Evolutionary conservation across 805 yeast genomes (phyloP).

Genomic region (Priceomyces melissophilus): DNA sequence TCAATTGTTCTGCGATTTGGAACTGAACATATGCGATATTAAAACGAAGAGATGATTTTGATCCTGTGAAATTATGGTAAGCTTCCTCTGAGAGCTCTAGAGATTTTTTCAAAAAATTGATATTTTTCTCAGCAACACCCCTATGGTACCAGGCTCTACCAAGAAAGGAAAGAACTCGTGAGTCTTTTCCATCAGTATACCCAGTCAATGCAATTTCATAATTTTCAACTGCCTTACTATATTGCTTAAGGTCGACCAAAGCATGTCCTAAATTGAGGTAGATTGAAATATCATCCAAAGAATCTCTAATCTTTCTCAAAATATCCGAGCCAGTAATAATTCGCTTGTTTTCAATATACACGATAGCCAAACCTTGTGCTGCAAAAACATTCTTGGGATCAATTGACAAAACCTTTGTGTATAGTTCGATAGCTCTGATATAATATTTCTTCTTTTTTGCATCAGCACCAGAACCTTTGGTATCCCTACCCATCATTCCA

Average conservation of each 20-base stretch:
- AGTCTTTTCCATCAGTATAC: constrained; percentile 60
- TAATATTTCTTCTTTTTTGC: constrained; percentile 69
- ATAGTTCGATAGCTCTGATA: constrained; percentile 87
- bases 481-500: constrained; percentile 75
- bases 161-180: constrained; percentile 64
- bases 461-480: constrained; percentile 45
- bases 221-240: constrained; percentile 79
- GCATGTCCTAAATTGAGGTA: constrained; percentile 88
- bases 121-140: constrained; percentile 64
- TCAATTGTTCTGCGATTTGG: constrained; percentile 80
- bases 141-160: constrained; percentile 89
- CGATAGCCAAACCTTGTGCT: constrained; percentile 95
- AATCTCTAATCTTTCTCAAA: constrained; percentile 84
- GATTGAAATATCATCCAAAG: constrained; percentile 78
- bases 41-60: constrained; percentile 51
- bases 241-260: constrained; percentile 76
- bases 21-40: constrained; percentile 82
- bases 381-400: constrained; percentile 90
- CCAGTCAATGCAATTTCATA: constrained; percentile 77
- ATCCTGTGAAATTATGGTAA: constrained; percentile 32
- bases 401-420: constrained; percentile 78
- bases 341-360: constrained; percentile 81
- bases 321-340: constrained; percentile 76
- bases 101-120: constrained; percentile 58
- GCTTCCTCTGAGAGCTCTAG: constrained; percentile 64